Percentiles rank a stretch among this genome's conserved stretches.
Conservation (phyloP, 441 rosid genomes). For the Daphne laureola region DNA sequence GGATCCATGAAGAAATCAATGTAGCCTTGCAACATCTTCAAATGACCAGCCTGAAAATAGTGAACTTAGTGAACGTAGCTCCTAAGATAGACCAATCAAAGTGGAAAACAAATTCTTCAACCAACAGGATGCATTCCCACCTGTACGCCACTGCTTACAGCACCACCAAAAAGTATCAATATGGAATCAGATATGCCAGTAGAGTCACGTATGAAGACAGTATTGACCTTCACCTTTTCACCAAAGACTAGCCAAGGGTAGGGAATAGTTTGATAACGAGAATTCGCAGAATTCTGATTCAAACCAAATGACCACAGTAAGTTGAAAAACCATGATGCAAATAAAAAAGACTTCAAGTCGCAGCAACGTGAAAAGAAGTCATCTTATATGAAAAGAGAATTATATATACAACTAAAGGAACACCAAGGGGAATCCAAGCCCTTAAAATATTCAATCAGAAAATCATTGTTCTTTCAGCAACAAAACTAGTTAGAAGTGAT, state of each 20-base stretch:
- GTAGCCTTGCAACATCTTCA: slow-evolving; percentile 91
- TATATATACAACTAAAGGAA: no score
- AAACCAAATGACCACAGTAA: slow-evolving; percentile 8
- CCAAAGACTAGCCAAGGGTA: slow-evolving; percentile 99
- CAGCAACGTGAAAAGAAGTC: no score
- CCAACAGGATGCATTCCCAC: slow-evolving; percentile 31
- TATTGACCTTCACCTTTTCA: slow-evolving; percentile 89
- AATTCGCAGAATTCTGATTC: slow-evolving; percentile 91
- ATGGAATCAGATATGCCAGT: slow-evolving; percentile 96
- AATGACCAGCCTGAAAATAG: slow-evolving; percentile 70
- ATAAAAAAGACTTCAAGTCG: not conserved
- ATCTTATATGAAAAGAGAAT: no score
- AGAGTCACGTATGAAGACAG: slow-evolving; percentile 89
- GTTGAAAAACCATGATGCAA: not conserved
- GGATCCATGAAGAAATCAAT: slow-evolving; percentile 95
- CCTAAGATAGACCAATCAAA: slow-evolving; percentile 6
- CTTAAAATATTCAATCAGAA: no score
- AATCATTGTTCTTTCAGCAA: no score
- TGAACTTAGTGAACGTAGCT: slow-evolving; percentile 10
- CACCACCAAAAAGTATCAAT: slow-evolving; percentile 85
- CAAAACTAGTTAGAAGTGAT: no score
- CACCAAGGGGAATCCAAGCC: no score
- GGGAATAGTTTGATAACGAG: slow-evolving; percentile 80
- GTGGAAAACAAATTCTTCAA: not conserved
- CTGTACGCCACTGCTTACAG: slow-evolving; percentile 61